Evolutionary conservation across 495 filamentous ascomycete species (phyloP).

Genomic region (Penicillium subrubescens): DNA sequence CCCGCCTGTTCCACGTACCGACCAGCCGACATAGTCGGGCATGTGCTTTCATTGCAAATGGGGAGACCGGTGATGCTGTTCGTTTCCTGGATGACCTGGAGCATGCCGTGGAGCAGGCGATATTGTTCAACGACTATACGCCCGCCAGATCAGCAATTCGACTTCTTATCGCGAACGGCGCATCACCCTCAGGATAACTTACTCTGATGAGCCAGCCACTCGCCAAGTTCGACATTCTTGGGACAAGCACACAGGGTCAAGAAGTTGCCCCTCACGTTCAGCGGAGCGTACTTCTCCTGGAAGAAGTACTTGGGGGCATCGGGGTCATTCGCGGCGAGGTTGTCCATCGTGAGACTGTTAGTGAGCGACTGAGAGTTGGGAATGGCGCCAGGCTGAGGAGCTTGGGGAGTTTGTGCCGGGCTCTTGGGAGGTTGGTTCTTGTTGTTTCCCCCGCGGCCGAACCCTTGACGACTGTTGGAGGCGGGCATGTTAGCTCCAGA

Average conservation of each 20-base stretch:
- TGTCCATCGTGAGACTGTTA: conserved; percentile 54
- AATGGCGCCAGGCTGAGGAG: conserved; percentile 47
- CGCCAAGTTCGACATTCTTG: conserved; percentile 83
- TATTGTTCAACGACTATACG: conserved; percentile 83
- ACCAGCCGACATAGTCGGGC: conserved; percentile 90
- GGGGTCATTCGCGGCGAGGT: conserved; percentile 49
- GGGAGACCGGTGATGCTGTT: conserved; percentile 69
- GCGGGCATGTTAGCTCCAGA: conserved; percentile 45
- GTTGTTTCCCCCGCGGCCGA: conserved; percentile 54
- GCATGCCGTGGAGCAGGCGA: conserved; percentile 79
- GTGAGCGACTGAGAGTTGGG: conserved; percentile 61
- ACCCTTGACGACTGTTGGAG: conserved; percentile 50
- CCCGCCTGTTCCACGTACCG: conserved; percentile 59
- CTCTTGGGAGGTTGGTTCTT: conserved; percentile 54
- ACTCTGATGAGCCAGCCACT: conserved; percentile 97
- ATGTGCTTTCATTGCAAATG: conserved; percentile 80
- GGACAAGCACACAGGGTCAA: conserved; percentile 91
- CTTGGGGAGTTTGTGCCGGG: conserved; percentile 51
- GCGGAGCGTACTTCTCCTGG: conserved; percentile 75
- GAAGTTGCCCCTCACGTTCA: conserved; percentile 95
- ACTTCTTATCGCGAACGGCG: neutral
- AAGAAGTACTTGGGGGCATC: conserved; percentile 70
- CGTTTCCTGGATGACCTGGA: conserved; percentile 76
- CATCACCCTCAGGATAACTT: conserved; percentile 24
- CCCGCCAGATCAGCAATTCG: conserved; percentile 22